These are phyloP conservation scores for Suillus paluster DNA, from an alignment of 768 basidiomycete genomes.

Conservation along the genomic window DNA sequence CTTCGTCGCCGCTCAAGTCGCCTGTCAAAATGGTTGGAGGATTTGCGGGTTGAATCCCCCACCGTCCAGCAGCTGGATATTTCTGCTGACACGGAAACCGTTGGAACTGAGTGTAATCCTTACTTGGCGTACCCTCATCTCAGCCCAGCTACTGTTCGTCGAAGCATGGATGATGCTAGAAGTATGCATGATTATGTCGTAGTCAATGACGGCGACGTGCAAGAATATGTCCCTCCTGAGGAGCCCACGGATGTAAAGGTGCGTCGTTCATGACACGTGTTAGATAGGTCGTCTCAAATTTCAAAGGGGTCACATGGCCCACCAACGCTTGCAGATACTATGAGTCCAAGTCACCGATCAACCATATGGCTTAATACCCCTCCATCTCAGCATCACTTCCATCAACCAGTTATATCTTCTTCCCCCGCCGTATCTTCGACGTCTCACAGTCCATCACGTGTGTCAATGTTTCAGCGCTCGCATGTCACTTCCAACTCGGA, in stretches of 20 bases:
- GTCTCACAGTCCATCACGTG: constrained; percentile 41
- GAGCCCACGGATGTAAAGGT: constrained; percentile 22
- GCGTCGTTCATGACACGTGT: constrained; percentile 30
- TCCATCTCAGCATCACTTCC: constrained; percentile 45
- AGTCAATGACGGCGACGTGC: constrained; percentile 37
- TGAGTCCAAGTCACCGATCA: constrained; percentile 35
- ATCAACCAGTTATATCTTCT: constrained; percentile 47
- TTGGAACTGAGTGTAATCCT: constrained; percentile 39
- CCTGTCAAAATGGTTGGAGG: constrained; percentile 49
- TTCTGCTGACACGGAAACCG: constrained; percentile 24
- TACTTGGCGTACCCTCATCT: constrained; percentile 47
- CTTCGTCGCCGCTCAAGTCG: constrained; percentile 44
- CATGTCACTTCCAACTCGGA: constrained; percentile 30
- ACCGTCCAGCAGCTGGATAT: constrained; percentile 19
- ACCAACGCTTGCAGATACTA: constrained; percentile 24
- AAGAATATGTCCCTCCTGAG: constrained; percentile 28
- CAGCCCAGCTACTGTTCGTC: constrained; percentile 31
- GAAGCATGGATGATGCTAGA: constrained; percentile 35
- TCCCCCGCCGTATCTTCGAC: constrained; percentile 45
- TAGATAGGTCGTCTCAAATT: constrained; percentile 21
- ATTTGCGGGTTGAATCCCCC: constrained; percentile 37
- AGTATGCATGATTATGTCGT: constrained; percentile 47
- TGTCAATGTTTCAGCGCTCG: constrained; percentile 49
- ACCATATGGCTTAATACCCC: constrained; percentile 40
- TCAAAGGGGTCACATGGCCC: constrained; percentile 28